A percentile compares a stretch with the other conserved stretches of the same genome.
These are phyloP conservation scores for Psilocybe azurescens DNA, from an alignment of 768 basidiomycete species.

Conservation along the genomic window DNA sequence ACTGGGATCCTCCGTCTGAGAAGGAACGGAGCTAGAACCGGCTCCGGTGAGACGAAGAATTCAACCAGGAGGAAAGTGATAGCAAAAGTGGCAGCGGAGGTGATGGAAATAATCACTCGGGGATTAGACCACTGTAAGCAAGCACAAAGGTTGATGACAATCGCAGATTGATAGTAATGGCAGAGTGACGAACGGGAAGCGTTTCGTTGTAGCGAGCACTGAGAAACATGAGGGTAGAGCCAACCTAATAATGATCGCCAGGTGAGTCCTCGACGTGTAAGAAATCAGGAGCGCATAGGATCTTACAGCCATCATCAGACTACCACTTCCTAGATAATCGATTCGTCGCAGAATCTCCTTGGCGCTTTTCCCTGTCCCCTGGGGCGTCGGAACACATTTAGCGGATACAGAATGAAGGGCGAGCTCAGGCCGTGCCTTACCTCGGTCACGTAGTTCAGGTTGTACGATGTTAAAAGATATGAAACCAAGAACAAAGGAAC, in stretches of 20 bases:
- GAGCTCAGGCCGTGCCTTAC: constrained; percentile 40
- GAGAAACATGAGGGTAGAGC: constrained; percentile 67
- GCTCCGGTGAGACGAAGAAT: constrained; percentile 66
- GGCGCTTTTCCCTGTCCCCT: constrained; percentile 73
- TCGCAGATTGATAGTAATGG: neutral
- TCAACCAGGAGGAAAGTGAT: constrained; percentile 67
- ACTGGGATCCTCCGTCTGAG: constrained; percentile 71
- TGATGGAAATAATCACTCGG: constrained; percentile 58
- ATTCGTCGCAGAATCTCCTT: constrained; percentile 73
- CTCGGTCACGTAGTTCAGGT: constrained; percentile 71
- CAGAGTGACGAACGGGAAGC: constrained; percentile 46
- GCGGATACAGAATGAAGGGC: neutral
- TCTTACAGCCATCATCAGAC: constrained; percentile 63
- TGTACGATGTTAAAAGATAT: constrained; percentile 59
- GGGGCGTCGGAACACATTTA: constrained; percentile 4
- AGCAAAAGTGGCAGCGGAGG: constrained; percentile 46
- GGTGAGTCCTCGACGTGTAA: neutral
- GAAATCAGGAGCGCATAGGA: constrained; percentile 7
- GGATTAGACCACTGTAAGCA: constrained; percentile 57
- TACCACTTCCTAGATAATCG: constrained; percentile 75
- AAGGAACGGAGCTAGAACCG: constrained; percentile 71
- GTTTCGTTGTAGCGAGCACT: constrained; percentile 74
- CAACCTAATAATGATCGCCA: constrained; percentile 40
- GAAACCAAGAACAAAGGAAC: constrained; percentile 69
- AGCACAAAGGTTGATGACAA: neutral